Percentiles rank a stretch among this genome's conserved stretches.
Conservation (phyloP, 2,329 filamentous ascomycete genomes). For the Aspergillus phoenicis region DNA sequence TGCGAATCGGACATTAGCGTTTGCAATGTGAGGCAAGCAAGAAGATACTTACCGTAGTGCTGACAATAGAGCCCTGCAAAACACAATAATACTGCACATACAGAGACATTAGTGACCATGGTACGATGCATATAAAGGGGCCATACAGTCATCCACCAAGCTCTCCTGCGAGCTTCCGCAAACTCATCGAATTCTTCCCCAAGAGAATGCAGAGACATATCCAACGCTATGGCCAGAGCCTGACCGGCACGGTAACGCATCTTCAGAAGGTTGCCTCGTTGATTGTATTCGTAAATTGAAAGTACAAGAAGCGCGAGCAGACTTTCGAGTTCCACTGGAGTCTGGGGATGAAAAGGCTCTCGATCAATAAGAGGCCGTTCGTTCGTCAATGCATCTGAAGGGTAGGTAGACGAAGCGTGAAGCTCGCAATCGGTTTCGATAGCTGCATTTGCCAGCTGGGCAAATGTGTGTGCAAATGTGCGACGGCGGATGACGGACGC, state of each 20-base stretch:
- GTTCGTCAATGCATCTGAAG: constrained; percentile 43
- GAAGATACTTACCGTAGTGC: constrained; percentile 41
- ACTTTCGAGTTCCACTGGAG: constrained; percentile 46
- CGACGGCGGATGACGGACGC: constrained; percentile 41
- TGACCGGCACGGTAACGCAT: constrained; percentile 51
- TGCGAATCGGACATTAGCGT: constrained; percentile 25
- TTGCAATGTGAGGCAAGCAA: too few species aligned
- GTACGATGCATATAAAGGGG: not conserved
- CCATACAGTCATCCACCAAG: constrained; percentile 53
- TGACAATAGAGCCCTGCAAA: constrained; percentile 49
- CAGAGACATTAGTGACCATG: constrained; percentile 6
- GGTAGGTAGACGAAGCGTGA: constrained; percentile 42
- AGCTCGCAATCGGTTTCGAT: constrained; percentile 49
- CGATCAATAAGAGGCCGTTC: constrained; percentile 35
- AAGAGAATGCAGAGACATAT: constrained; percentile 46
- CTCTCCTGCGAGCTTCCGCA: constrained; percentile 45
- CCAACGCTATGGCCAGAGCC: constrained; percentile 46
- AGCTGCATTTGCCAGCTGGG: constrained; percentile 41
- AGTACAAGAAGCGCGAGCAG: constrained; percentile 46
- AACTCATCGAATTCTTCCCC: constrained; percentile 38
- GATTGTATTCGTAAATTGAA: constrained; percentile 50
- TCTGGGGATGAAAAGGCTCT: constrained; percentile 40
- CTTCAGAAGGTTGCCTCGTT: constrained; percentile 49
- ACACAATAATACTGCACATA: constrained; percentile 46
- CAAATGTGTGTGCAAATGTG: constrained; percentile 44